These are phyloP conservation scores for Globisporangium irregulare DNA, from an alignment of 352 stramenopile genomes.

Conservation along the genomic window DNA sequence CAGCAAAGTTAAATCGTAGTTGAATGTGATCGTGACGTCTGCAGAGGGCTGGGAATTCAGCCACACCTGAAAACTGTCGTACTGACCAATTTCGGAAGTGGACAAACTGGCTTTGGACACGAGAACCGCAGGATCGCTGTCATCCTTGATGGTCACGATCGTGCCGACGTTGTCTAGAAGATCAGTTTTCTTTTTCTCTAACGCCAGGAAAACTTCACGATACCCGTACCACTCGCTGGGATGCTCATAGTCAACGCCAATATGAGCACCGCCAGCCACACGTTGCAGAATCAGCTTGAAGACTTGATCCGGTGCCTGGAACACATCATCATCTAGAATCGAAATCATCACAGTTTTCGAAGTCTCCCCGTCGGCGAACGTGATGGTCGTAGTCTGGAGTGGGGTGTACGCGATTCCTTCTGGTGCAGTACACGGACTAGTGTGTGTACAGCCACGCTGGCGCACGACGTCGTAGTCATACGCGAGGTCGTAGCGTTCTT, in stretches of 20 bases:
- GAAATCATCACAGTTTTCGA: conserved; percentile 43
- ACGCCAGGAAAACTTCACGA: conserved; percentile 30
- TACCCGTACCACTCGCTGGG: conserved; percentile 51
- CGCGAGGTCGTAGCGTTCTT: conserved; percentile 38
- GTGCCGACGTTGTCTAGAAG: conserved; percentile 59
- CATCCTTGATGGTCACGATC: conserved; percentile 68
- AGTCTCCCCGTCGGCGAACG: conserved; percentile 45
- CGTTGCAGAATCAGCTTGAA: conserved; percentile 62
- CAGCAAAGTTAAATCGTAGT: conserved; percentile 17
- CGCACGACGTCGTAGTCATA: conserved; percentile 61
- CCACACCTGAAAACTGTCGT: conserved; percentile 41
- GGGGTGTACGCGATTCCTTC: conserved; percentile 43
- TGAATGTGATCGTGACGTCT: conserved; percentile 35
- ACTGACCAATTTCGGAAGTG: conserved; percentile 63
- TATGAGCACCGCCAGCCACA: conserved; percentile 44
- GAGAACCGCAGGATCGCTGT: conserved; percentile 57
- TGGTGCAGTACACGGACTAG: conserved; percentile 59
- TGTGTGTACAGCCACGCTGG: conserved; percentile 49
- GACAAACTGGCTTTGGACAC: conserved; percentile 66
- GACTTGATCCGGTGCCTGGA: conserved; percentile 54
- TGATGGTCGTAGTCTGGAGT: conserved; percentile 40
- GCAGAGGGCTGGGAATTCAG: conserved; percentile 50
- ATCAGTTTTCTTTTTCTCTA: conserved; percentile 33
- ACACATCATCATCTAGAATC: conserved; percentile 62
- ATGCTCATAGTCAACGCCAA: conserved; percentile 63